Conservation (phyloP, 1,284 basidiomycete genomes). For the Moniliella sp. region DNA sequence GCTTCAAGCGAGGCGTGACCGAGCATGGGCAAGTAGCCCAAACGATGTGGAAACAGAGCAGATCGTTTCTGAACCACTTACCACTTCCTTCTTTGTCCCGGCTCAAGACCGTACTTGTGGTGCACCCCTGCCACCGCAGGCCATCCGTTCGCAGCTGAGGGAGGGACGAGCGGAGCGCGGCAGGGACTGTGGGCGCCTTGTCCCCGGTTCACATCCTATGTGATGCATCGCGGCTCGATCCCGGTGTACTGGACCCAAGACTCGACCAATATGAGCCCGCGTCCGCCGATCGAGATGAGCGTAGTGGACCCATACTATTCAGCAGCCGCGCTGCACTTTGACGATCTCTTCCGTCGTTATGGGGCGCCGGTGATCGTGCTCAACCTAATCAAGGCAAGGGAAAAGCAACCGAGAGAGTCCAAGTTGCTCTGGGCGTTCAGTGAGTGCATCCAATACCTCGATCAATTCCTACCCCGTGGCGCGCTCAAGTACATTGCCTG, state of each 20-base stretch:
- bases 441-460: slow-evolving; percentile 74
- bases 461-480: slow-evolving; percentile 70
- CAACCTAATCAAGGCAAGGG: slow-evolving; percentile 57
- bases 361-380: slow-evolving; percentile 74
- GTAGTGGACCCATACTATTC: slow-evolving; percentile 88
- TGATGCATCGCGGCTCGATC: slow-evolving; percentile 87
- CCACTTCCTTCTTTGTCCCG: slow-evolving; percentile 39
- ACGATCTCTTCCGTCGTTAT: slow-evolving; percentile 71
- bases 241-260: slow-evolving; percentile 93
- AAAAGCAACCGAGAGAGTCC: slow-evolving; percentile 58
- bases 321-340: slow-evolving; percentile 78
- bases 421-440: slow-evolving; percentile 78
- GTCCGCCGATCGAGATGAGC: slow-evolving; percentile 71
- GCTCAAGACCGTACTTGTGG: too few species aligned
- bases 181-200: slow-evolving; percentile 34
- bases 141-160: too few species aligned
- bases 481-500: slow-evolving; percentile 78
- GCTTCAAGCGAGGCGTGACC: slow-evolving; percentile 87
- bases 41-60: slow-evolving; percentile 99
- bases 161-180: too few species aligned
- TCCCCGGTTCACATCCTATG: slow-evolving; percentile 77
- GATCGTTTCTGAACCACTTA: slow-evolving; percentile 79
- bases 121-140: too few species aligned
- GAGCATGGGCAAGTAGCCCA: slow-evolving; percentile 74
- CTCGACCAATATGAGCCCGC: slow-evolving; percentile 64